A percentile compares a stretch with the other conserved stretches of the same genome.
Conservation (phyloP, 331 rosid species). For the Pyracantha coccinea region DNA sequence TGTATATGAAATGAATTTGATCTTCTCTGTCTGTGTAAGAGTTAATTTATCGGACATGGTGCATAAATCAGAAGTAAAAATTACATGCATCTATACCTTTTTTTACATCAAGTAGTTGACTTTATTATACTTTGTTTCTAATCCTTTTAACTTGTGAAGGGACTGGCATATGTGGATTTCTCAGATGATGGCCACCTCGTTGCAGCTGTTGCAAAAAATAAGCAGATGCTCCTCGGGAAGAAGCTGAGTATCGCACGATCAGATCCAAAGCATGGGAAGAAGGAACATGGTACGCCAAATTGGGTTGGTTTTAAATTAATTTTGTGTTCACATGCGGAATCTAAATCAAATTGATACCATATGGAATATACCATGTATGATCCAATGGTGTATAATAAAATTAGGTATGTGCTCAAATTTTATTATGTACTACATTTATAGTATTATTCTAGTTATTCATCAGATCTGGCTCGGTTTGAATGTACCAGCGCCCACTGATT, state of each 20-base stretch:
- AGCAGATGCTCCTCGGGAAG: constrained; percentile 54
- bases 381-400: too few species aligned
- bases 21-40: not conserved
- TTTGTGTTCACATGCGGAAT: not conserved
- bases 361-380: not conserved
- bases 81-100: not conserved
- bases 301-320: not conserved
- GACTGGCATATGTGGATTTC: constrained; percentile 91
- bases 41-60: not conserved
- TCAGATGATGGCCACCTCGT: constrained; percentile 59
- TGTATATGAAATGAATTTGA: not conserved
- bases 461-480: not conserved
- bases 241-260: constrained; percentile 77
- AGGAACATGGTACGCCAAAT: constrained; percentile 39
- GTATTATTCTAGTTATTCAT: not conserved
- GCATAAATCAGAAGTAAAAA: not conserved
- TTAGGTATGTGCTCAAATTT: too few species aligned
- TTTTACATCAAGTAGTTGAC: not conserved
- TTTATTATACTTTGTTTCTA: not conserved
- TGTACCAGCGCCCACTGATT: not conserved
- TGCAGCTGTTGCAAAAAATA: constrained; percentile 72
- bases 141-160: constrained; percentile 37
- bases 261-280: constrained; percentile 56
- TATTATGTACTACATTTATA: too few species aligned
- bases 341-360: not conserved